Conservation (phyloP, 306 rosid species). For the Corylus heterophylla region DNA sequence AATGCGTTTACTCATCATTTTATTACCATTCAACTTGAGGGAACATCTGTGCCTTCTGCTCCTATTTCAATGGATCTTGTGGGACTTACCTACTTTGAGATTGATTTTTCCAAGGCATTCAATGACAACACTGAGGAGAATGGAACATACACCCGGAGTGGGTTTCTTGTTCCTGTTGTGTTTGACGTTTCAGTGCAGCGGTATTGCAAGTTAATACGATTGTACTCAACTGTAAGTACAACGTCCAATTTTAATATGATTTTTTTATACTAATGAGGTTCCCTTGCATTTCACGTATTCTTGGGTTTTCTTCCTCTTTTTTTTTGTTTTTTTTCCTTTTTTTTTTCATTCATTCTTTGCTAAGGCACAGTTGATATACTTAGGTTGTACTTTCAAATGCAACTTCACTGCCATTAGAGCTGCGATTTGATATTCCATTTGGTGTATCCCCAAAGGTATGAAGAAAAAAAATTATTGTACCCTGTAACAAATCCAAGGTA, state of each 20-base stretch:
- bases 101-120: constrained; percentile 66
- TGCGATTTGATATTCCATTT: constrained; percentile 95
- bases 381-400: constrained; percentile 90
- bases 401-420: constrained; percentile 74
- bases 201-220: constrained; percentile 74
- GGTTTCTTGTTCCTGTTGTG: constrained; percentile 85
- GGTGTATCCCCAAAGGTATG: constrained; percentile 87
- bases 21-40: constrained; percentile 83
- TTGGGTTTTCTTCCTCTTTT: not conserved
- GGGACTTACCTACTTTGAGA: constrained; percentile 87
- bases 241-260: constrained; percentile 22
- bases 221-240: constrained; percentile 83
- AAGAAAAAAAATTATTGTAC: not conserved
- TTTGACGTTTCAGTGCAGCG: constrained; percentile 88
- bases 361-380: constrained; percentile 26
- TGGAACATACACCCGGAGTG: constrained; percentile 35
- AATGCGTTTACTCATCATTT: constrained; percentile 72
- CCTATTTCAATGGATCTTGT: constrained; percentile 97
- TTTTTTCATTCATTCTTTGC: constrained; percentile 8
- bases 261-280: constrained; percentile 16
- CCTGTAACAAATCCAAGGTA: not conserved
- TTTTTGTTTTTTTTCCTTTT: not conserved
- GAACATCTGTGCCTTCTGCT: constrained; percentile 65
- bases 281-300: constrained; percentile 1
- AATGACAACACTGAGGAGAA: constrained; percentile 37